Evolutionary conservation across 1,284 basidiomycete genomes (phyloP).

Genomic region (Trametes sp.): DNA sequence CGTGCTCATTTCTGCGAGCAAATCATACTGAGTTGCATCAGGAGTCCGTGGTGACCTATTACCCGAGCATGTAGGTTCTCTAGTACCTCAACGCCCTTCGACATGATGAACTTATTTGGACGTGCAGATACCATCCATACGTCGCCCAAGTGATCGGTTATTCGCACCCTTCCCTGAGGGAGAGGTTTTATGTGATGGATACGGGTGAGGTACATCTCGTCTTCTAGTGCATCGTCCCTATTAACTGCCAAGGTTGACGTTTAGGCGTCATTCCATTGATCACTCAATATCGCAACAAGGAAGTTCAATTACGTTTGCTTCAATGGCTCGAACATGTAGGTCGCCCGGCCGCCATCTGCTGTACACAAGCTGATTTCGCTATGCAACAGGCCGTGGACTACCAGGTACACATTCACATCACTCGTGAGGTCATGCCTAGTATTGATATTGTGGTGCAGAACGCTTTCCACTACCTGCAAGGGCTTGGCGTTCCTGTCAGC

Average conservation of each 20-base stretch:
- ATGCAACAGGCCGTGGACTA: constrained; percentile 15
- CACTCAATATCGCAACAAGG: constrained; percentile 14
- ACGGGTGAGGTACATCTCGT: constrained; percentile 9
- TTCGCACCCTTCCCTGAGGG: constrained; percentile 13
- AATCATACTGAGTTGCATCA: background rate
- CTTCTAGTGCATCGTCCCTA: background rate
- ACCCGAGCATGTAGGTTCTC: constrained; percentile 15
- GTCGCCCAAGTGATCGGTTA: constrained; percentile 24
- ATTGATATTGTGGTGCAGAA: background rate
- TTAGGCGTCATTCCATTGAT: constrained; percentile 18
- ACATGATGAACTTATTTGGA: background rate
- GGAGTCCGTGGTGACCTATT: constrained; percentile 10
- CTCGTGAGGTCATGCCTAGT: background rate
- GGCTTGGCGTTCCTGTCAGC: constrained; percentile 7
- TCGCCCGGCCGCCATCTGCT: no score
- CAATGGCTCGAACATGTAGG: constrained; percentile 21
- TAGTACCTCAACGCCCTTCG: background rate
- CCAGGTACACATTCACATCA: constrained; percentile 1
- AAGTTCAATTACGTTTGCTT: constrained; percentile 9
- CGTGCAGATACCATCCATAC: constrained; percentile 20
- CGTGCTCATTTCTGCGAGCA: no score
- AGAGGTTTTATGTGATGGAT: constrained; percentile 25
- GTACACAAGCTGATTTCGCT: no score
- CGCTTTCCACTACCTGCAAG: constrained; percentile 13
- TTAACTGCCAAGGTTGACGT: no score